phyloP scores from a whole-genome alignment of 169 alveolate species.

The Plasmodium billcollinsi region DNA sequence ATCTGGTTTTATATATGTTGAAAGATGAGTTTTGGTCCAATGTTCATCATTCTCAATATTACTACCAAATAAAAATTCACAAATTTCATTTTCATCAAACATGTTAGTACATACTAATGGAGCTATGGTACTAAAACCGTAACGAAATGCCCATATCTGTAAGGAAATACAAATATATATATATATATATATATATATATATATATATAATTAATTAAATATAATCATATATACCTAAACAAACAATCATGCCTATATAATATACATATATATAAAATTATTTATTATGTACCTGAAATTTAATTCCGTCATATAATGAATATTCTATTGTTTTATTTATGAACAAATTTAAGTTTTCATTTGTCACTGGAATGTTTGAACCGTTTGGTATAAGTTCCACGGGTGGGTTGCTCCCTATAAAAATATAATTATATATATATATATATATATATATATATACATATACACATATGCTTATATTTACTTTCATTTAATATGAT shows the following conservation, averaged over 20 bases:
- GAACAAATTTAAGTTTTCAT: constrained; percentile 78
- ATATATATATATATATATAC: constrained; percentile 13
- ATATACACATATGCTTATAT: background rate
- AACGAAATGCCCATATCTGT: constrained; percentile 82
- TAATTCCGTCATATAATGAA: constrained; percentile 81
- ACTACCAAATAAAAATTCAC: constrained; percentile 79
- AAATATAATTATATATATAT: constrained; percentile 1
- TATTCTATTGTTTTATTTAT: constrained; percentile 73
- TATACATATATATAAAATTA: background rate
- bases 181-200: constrained; percentile 2
- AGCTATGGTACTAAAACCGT: constrained; percentile 83
- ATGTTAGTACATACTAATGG: constrained; percentile 81
- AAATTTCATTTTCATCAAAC: constrained; percentile 81
- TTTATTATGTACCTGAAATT: constrained; percentile 63
- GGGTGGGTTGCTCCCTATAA: constrained; percentile 75
- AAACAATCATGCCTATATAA: background rate
- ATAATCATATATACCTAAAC: background rate
- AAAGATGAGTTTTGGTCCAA: constrained; percentile 84
- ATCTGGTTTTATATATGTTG: constrained; percentile 90
- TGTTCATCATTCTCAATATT: constrained; percentile 75
- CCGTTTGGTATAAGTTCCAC: constrained; percentile 81
- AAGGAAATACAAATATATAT: background rate
- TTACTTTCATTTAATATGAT: background rate
- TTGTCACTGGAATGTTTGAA: constrained; percentile 67
- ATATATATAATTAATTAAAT: background rate